phyloP scores from a whole-genome alignment of 345 rosid species.

The Laguncularia racemosa region DNA sequence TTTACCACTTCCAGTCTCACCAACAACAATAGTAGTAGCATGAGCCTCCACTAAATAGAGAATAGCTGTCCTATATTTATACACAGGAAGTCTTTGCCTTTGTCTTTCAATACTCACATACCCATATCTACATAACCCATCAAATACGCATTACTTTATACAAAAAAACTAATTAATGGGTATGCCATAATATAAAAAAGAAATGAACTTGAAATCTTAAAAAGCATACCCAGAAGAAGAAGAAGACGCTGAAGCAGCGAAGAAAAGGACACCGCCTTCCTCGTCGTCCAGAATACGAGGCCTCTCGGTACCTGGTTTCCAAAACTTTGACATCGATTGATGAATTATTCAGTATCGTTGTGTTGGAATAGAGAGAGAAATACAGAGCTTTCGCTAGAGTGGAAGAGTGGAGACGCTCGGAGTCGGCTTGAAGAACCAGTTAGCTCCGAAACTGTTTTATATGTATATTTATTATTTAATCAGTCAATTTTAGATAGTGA shows the following conservation, averaged over 20 bases:
- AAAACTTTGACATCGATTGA: slow-evolving; percentile 55
- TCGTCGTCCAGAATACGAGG: slow-evolving; percentile 83
- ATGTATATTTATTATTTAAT: too few relatives aligned
- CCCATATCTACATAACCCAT: slow-evolving; percentile 37
- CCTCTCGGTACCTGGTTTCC: slow-evolving; percentile 92
- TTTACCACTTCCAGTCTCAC: slow-evolving; percentile 99
- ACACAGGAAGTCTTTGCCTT: slow-evolving; percentile 86
- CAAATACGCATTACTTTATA: neutral
- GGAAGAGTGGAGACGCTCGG: too few relatives aligned
- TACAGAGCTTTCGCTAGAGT: neutral
- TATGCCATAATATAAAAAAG: neutral
- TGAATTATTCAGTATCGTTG: neutral
- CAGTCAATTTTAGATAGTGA: too few relatives aligned
- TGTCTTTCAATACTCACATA: slow-evolving; percentile 69
- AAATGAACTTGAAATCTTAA: neutral
- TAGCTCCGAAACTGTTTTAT: too few relatives aligned
- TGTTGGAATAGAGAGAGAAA: neutral
- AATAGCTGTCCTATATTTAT: slow-evolving; percentile 70
- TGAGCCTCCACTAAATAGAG: slow-evolving; percentile 82
- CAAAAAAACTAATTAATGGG: neutral
- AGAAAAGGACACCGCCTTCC: slow-evolving; percentile 83
- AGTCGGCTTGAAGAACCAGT: too few relatives aligned
- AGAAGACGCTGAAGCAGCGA: slow-evolving; percentile 44
- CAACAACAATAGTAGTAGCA: slow-evolving; percentile 87
- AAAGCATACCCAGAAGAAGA: slow-evolving; percentile 61